These are phyloP conservation scores for Diaporthe velutina DNA, from an alignment of 2,329 filamentous ascomycete genomes.

Conservation along the genomic window DNA sequence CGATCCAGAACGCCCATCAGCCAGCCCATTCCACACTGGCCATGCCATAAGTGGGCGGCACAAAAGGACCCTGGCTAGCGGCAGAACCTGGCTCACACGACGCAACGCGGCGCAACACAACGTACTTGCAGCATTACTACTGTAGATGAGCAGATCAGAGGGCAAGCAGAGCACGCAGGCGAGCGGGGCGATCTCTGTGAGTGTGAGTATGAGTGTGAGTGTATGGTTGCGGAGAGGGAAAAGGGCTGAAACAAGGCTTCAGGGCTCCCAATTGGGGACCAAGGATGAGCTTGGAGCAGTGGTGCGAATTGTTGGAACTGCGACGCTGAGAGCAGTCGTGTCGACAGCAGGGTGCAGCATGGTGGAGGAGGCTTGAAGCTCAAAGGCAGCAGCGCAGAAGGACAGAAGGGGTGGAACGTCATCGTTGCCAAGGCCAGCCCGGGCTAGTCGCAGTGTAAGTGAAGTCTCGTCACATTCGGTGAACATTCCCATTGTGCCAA, in stretches of 20 bases:
- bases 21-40: neutral
- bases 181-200: neutral
- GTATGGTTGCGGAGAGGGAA: constrained; percentile 12
- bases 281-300: neutral
- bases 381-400: neutral
- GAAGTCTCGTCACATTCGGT: neutral
- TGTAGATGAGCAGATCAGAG: neutral
- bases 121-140: neutral
- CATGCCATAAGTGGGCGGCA: neutral
- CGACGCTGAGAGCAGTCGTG: neutral
- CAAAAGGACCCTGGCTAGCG: neutral
- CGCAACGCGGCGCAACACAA: neutral
- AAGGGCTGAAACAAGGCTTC: constrained; percentile 22
- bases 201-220: neutral
- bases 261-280: constrained; percentile 1
- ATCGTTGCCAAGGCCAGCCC: neutral
- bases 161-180: neutral
- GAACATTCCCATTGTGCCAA: neutral
- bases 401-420: constrained; percentile 1
- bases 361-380: neutral
- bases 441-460: neutral
- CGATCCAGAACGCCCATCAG: neutral
- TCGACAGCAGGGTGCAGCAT: neutral
- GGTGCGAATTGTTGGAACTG: constrained; percentile 1
- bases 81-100: neutral